A percentile compares a stretch with the other conserved stretches of the same genome.
Conservation (phyloP, 2,329 filamentous ascomycete genomes). For the Chrysoporthe austroafricana region DNA sequence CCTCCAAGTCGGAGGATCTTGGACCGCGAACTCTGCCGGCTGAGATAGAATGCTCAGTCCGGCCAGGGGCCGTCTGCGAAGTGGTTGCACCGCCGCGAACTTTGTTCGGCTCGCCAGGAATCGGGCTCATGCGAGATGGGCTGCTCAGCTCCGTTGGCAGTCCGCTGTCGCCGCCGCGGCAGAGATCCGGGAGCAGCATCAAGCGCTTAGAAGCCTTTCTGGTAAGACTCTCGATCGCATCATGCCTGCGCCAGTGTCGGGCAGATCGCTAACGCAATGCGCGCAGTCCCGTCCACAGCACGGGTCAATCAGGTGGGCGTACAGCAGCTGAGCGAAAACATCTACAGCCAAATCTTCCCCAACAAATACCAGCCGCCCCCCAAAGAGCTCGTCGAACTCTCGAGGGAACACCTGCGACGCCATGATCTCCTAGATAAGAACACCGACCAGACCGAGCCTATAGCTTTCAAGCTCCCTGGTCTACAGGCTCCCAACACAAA, state of each 20-base stretch:
- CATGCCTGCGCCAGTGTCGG: slow-evolving; percentile 11
- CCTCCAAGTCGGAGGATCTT: background rate
- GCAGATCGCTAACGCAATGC: slow-evolving; percentile 29
- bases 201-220: slow-evolving; percentile 40
- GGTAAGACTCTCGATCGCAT: slow-evolving; percentile 40
- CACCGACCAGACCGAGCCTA: slow-evolving; percentile 73
- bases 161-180: slow-evolving; percentile 34
- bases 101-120: slow-evolving; percentile 57
- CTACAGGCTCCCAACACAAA: slow-evolving; percentile 65
- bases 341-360: slow-evolving; percentile 84
- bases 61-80: slow-evolving; percentile 44
- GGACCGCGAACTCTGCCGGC: slow-evolving; percentile 17
- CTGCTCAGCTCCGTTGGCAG: slow-evolving; percentile 50
- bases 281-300: slow-evolving; percentile 56
- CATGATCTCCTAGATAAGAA: slow-evolving; percentile 93
- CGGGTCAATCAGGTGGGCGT: slow-evolving; percentile 93
- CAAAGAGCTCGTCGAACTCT: slow-evolving; percentile 75
- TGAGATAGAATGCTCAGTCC: slow-evolving; percentile 45
- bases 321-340: slow-evolving; percentile 84
- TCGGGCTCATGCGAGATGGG: slow-evolving; percentile 46
- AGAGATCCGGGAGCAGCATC: slow-evolving; percentile 23
- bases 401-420: slow-evolving; percentile 78
- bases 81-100: slow-evolving; percentile 46
- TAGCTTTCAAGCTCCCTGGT: slow-evolving; percentile 82
- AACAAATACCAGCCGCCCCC: slow-evolving; percentile 59